Base-by-base conservation (phyloP, 2,329 filamentous ascomycete genomes). In the Pseudocercospora macadamiae region DNA sequence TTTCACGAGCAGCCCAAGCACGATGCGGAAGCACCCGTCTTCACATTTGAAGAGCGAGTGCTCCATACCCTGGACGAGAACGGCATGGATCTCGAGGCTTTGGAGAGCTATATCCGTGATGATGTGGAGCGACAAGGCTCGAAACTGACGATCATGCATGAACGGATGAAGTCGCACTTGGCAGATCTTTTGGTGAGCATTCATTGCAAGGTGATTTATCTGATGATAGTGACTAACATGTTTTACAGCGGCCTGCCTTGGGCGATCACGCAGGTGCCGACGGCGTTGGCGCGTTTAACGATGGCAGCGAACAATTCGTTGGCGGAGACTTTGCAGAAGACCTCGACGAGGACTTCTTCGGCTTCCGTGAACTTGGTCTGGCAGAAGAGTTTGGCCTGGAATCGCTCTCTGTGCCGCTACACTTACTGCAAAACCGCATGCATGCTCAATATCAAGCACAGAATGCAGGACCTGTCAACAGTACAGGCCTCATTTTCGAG, bases 311-410 rank as follows among this genome's bases (percentile, higher is more conserved):
- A 64, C 95, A 97, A 72, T 99, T 97, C 68, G 88, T 97, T 48
- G 91, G 90, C 45, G 95, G 95, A 62, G 95, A 99, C 75, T 99
- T 99, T 73, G 95, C 95, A 0, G 95, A 97, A 73, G 95, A 99
- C 68, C 89, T 99, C 10, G 93, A 93, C 61, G 95, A 99, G 79
- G 95, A 99, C 77, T 99, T 97, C 83, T 99, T 99, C 71, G 95
- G 95, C 25, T 97, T 99, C 84, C 93, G 92, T 72, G 93, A 96
- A 60, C 85, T 99, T 45, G 95, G 95, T 42, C 83, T 99, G 58
- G 92, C 96, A 70, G 89, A 87, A 67, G 95, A 99, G 73, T 89
- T 97, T 72, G 93, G 93, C 16, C 82, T 95, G 62, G 88, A 93
- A 28, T 89, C 89, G 66, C 85, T 97, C 61, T 93, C 90, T 54